A percentile compares a stretch with the other conserved stretches of the same genome.
Evolutionary conservation across 2,329 filamentous ascomycete genomes (phyloP).

Genomic region (Fusarium euwallaceae): DNA sequence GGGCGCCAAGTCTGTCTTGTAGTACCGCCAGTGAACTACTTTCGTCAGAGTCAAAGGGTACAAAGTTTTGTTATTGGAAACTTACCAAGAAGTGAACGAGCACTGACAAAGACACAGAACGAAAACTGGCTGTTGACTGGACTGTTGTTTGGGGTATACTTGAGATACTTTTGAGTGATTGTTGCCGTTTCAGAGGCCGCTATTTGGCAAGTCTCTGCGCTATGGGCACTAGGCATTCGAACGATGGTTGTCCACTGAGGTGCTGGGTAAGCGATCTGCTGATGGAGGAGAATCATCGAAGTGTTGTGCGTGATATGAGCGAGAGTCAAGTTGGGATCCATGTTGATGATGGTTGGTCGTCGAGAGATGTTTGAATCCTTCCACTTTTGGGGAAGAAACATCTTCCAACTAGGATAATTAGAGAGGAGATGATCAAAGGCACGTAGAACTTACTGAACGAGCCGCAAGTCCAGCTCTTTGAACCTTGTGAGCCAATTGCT

Average conservation of each 20-base stretch:
- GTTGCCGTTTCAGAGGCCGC: constrained; percentile 61
- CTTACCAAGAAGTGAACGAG: constrained; percentile 54
- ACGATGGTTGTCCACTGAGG: constrained; percentile 45
- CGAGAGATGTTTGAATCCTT: constrained; percentile 52
- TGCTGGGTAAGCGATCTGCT: constrained; percentile 60
- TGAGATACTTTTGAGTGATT: constrained; percentile 61
- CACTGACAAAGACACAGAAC: constrained; percentile 62
- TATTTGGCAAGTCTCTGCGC: constrained; percentile 62
- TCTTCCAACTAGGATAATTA: too few species aligned
- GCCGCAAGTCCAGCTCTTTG: constrained; percentile 61
- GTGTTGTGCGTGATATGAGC: constrained; percentile 64
- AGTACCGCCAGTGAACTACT: constrained; percentile 38
- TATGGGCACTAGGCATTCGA: constrained; percentile 58
- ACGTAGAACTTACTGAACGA: constrained; percentile 60
- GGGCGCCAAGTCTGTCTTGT: constrained; percentile 28
- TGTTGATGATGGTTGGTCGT: constrained; percentile 49
- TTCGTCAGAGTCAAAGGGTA: background rate
- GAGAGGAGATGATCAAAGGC: too few species aligned
- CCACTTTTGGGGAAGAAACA: constrained; percentile 46
- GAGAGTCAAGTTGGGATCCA: constrained; percentile 63
- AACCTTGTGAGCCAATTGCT: constrained; percentile 60
- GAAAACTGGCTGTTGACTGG: constrained; percentile 54
- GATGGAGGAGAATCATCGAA: constrained; percentile 63
- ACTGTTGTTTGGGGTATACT: constrained; percentile 47
- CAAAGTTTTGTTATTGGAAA: accelerated